Conservation (phyloP, 352 stramenopile genomes). For the Globisporangium sylvaticum region DNA sequence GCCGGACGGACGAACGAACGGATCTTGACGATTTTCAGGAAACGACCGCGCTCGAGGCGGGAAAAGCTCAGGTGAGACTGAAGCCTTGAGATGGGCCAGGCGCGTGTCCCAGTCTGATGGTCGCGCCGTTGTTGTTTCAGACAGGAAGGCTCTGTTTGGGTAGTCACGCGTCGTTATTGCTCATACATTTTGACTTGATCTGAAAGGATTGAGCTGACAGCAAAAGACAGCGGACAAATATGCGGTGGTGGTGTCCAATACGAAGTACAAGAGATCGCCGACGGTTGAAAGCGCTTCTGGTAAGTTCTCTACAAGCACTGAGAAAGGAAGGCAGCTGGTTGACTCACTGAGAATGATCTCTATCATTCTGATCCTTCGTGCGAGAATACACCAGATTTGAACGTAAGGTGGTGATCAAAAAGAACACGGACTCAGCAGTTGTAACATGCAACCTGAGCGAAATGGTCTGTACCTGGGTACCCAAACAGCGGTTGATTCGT, state of each 20-base stretch:
- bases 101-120: conserved; percentile 6
- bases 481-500: neutral
- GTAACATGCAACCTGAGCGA: neutral
- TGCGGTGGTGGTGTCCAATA: neutral
- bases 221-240: neutral
- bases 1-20: neutral
- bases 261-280: neutral
- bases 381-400: neutral
- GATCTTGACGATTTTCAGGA: neutral
- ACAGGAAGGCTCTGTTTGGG: neutral
- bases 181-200: neutral
- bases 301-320: neutral
- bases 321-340: neutral
- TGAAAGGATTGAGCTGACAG: neutral
- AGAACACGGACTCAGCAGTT: neutral
- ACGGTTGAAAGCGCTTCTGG: neutral
- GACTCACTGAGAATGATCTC: neutral
- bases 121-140: neutral
- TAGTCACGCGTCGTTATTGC: neutral
- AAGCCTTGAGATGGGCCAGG: conserved; percentile 12
- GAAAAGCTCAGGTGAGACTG: conserved; percentile 4
- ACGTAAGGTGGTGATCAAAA: neutral
- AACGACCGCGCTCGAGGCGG: neutral
- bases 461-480: neutral
- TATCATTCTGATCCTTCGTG: neutral